phyloP scores from a whole-genome alignment of 495 filamentous ascomycete species.

The Neurospora sp. region DNA sequence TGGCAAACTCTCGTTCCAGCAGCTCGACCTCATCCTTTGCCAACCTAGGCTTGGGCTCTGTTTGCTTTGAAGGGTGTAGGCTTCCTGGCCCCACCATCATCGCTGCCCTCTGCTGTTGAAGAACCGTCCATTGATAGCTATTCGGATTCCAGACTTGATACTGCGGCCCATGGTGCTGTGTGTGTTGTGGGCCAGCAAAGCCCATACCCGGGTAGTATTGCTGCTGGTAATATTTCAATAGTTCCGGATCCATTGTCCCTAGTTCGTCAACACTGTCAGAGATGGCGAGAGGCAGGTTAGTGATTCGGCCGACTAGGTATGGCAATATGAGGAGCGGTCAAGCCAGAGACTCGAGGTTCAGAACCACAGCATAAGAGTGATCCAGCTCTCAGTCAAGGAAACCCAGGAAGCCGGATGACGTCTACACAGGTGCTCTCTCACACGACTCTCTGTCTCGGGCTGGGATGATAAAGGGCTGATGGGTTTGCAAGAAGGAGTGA shows the following conservation, averaged over 20 bases:
- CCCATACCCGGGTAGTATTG: slow-evolving; percentile 9
- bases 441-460: not conserved
- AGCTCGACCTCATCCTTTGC: slow-evolving; percentile 76
- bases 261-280: not conserved
- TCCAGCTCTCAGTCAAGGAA: not conserved
- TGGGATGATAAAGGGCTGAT: not conserved
- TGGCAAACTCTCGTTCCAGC: slow-evolving; percentile 62
- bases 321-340: not conserved
- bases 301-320: not conserved
- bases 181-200: slow-evolving; percentile 11
- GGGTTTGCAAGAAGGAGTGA: slow-evolving; percentile 29
- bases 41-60: slow-evolving; percentile 55
- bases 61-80: slow-evolving; percentile 27
- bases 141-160: slow-evolving; percentile 18
- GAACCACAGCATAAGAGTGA: not conserved
- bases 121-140: not conserved
- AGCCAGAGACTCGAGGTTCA: not conserved
- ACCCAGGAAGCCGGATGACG: not conserved
- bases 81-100: slow-evolving; percentile 22
- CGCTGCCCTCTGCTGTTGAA: slow-evolving; percentile 14
- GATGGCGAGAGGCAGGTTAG: not conserved
- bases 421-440: not conserved
- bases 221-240: slow-evolving; percentile 19
- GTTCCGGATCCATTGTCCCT: slow-evolving; percentile 20
- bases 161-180: slow-evolving; percentile 13